Conservation (phyloP, 345 rosid species). For the Citrus hindsii region DNA sequence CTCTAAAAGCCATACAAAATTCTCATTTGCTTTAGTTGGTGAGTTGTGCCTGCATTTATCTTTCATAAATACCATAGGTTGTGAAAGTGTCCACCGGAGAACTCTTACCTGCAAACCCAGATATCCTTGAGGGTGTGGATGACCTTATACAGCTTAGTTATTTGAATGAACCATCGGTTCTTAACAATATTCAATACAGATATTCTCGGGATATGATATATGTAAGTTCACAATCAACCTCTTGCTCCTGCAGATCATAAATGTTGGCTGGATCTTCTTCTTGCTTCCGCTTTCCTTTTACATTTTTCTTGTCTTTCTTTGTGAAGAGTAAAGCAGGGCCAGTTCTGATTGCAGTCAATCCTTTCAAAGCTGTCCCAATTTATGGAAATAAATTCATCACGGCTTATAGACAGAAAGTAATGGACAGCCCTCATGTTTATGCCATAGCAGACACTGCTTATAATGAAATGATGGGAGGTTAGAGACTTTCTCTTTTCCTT, state of each 20-base stretch:
- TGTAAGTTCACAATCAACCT: constrained; percentile 50
- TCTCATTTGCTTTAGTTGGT: constrained; percentile 14
- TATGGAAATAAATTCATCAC: constrained; percentile 57
- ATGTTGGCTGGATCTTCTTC: not conserved
- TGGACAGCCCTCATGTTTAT: constrained; percentile 77
- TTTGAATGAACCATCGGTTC: constrained; percentile 92
- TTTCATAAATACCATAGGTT: constrained; percentile 42
- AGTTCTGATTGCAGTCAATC: constrained; percentile 84
- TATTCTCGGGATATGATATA: constrained; percentile 74
- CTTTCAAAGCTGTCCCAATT: constrained; percentile 62
- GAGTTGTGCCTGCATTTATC: constrained; percentile 24
- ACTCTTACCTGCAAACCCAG: constrained; percentile 94
- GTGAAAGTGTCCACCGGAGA: constrained; percentile 65
- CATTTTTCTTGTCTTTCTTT: constrained; percentile 17
- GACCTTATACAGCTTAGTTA: constrained; percentile 92
- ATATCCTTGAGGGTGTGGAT: constrained; percentile 79
- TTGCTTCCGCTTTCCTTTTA: constrained; percentile 14
- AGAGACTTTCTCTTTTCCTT: not conserved
- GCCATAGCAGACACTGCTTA: constrained; percentile 81
- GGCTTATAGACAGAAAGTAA: constrained; percentile 58
- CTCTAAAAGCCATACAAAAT: constrained; percentile 1
- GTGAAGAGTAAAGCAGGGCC: constrained; percentile 92
- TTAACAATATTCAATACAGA: constrained; percentile 80
- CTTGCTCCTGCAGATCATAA: constrained; percentile 2
- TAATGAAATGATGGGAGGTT: constrained; percentile 93